These are phyloP conservation scores for Sphagnum contortum DNA, from an alignment of 225 moss, liverwort and hornwort genomes.

Conservation along the genomic window DNA sequence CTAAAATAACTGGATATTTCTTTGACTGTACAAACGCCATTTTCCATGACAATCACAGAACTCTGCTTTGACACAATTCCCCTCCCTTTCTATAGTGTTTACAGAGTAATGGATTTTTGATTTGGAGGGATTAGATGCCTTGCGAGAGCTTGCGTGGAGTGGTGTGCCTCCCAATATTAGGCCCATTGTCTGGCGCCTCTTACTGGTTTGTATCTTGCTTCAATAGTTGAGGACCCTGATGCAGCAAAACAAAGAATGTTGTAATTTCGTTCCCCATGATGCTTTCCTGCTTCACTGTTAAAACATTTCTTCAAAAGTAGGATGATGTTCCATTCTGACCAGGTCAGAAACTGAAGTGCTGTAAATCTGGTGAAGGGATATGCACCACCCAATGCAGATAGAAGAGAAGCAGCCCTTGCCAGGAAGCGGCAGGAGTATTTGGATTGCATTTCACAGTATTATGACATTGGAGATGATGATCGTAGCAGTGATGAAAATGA, in stretches of 20 bases:
- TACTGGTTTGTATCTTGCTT: constrained; percentile 52
- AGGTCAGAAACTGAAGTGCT: too few species aligned
- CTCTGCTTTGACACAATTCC: too few species aligned
- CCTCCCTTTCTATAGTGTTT: too few species aligned
- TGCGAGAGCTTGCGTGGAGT: constrained; percentile 99
- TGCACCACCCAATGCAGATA: constrained; percentile 96
- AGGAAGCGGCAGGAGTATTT: constrained; percentile 98
- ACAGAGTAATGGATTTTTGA: background rate
- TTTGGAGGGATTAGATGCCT: constrained; percentile 50
- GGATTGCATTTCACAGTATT: constrained; percentile 90
- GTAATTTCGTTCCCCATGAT: too few species aligned
- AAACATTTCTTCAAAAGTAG: too few species aligned
- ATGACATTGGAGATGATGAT: constrained; percentile 84
- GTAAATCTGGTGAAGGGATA: constrained; percentile 55
- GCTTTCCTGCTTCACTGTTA: too few species aligned
- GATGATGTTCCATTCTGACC: too few species aligned
- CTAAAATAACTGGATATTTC: too few species aligned
- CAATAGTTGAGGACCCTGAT: background rate
- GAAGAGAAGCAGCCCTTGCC: constrained; percentile 78
- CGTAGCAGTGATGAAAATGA: constrained; percentile 92
- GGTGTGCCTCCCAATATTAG: constrained; percentile 85
- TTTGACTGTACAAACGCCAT: too few species aligned
- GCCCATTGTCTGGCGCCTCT: constrained; percentile 88
- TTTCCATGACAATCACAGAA: too few species aligned
- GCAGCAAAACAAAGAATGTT: too few species aligned